A percentile compares a stretch with the other conserved stretches of the same genome.
Conservation (phyloP, 2,329 filamentous ascomycete genomes). For the Chaetomiaceae sp. region DNA sequence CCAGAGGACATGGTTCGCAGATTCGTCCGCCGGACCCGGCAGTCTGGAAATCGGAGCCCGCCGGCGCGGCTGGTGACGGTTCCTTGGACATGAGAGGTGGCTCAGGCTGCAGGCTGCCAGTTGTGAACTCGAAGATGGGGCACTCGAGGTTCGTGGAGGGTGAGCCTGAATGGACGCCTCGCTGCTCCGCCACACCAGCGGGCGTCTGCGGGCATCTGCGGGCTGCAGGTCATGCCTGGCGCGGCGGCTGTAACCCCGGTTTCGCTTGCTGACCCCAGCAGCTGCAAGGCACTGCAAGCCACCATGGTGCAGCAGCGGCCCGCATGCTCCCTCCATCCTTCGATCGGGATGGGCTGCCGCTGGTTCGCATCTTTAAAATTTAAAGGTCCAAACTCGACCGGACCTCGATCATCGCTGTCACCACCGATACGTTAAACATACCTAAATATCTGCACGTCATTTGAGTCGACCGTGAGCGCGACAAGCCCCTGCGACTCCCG, state of each 20-base stretch:
- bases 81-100: not conserved
- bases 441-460: too few species aligned
- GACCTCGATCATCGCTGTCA: too few species aligned
- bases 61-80: not conserved
- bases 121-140: not conserved
- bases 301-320: conserved; percentile 2
- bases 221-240: not conserved
- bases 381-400: not conserved
- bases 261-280: not conserved
- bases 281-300: conserved; percentile 10
- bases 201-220: too few species aligned
- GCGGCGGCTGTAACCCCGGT: not conserved
- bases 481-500: too few species aligned
- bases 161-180: conserved; percentile 9
- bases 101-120: not conserved
- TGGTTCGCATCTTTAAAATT: not conserved
- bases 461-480: too few species aligned
- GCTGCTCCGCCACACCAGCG: conserved; percentile 4
- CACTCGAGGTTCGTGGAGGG: not conserved
- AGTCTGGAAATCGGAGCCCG: conserved; percentile 5
- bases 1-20: too few species aligned
- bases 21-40: not conserved
- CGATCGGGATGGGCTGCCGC: not conserved
- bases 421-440: too few species aligned
- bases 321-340: conserved; percentile 12